These are phyloP conservation scores for Medicago ruthenica DNA, from an alignment of 306 rosid genomes.

Conservation along the genomic window DNA sequence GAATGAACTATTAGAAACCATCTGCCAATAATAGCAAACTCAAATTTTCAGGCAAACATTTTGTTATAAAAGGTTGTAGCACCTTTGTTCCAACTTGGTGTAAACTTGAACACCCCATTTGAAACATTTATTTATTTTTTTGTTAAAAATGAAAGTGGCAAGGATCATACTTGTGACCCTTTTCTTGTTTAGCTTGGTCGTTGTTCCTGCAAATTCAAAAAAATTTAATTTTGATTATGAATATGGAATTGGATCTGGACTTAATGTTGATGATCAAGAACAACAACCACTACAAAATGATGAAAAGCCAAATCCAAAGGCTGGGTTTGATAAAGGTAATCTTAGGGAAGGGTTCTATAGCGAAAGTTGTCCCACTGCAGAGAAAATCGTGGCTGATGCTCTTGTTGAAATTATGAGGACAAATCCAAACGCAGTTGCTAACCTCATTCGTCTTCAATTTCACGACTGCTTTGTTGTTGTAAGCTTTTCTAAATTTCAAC, in stretches of 20 bases:
- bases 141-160: constrained; percentile 20
- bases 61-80: constrained; percentile 22
- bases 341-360: constrained; percentile 49
- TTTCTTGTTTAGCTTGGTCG: constrained; percentile 25
- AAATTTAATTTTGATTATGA: too few relatives aligned
- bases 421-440: constrained; percentile 46
- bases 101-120: constrained; percentile 10
- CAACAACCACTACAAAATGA: background rate
- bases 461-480: constrained; percentile 84
- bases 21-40: constrained; percentile 31
- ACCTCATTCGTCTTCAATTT: constrained; percentile 65
- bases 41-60: background rate
- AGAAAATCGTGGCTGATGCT: constrained; percentile 44
- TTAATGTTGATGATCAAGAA: too few relatives aligned
- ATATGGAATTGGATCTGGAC: background rate
- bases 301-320: background rate
- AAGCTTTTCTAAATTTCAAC: constrained; percentile 25
- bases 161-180: background rate
- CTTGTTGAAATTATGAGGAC: background rate
- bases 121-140: background rate
- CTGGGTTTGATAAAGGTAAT: background rate
- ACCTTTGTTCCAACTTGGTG: background rate
- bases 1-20: background rate
- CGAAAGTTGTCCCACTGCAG: constrained; percentile 53
- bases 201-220: background rate